These are phyloP conservation scores for Hericium rajendrae DNA, from an alignment of 768 basidiomycete genomes.

Conservation along the genomic window DNA sequence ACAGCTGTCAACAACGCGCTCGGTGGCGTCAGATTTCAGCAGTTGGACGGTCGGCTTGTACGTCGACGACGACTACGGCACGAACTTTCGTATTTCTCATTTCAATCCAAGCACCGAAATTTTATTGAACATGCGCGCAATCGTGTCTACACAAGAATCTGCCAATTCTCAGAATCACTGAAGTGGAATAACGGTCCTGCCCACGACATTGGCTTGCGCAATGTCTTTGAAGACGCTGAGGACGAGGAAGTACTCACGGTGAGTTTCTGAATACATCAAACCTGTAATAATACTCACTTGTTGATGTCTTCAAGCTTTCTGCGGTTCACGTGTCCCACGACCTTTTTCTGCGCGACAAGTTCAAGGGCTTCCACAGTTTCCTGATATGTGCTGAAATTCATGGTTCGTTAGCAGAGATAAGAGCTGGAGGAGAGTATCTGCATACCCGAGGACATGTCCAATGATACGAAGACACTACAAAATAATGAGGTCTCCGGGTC, in stretches of 20 bases:
- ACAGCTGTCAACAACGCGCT: neutral
- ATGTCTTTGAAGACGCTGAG: neutral
- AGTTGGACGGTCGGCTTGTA: neutral
- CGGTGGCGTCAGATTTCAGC: neutral
- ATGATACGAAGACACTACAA: neutral
- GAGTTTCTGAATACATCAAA: too few species aligned
- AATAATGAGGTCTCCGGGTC: too few species aligned
- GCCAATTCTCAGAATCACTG: neutral
- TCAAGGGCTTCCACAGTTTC: constrained; percentile 2
- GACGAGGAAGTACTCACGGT: too few species aligned
- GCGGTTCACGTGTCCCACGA: neutral
- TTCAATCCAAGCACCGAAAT: neutral
- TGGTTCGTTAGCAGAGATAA: neutral
- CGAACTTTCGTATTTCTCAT: neutral
- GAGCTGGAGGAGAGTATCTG: neutral
- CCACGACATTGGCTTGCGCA: neutral
- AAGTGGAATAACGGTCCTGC: neutral
- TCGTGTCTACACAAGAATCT: too few species aligned
- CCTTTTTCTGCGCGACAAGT: constrained; percentile 1
- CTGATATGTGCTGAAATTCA: neutral
- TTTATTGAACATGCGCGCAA: too few species aligned
- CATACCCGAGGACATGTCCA: neutral
- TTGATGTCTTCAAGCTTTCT: neutral
- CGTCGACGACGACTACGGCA: neutral
- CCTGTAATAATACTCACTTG: neutral